Conservation (phyloP, 257 asterid genomes). For the Solanum raphanifolium region DNA sequence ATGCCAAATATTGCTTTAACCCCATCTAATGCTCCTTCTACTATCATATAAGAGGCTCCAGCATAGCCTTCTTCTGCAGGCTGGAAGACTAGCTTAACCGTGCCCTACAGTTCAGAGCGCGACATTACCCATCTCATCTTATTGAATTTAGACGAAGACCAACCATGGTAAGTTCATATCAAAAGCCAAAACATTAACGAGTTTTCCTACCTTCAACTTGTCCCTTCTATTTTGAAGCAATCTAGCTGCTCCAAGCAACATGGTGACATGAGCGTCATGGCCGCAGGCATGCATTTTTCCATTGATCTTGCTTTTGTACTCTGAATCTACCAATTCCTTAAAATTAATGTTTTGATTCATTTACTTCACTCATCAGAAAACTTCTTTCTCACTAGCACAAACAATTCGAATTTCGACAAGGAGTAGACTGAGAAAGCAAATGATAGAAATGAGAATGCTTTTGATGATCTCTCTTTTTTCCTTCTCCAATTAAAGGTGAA, state of each 20-base stretch:
- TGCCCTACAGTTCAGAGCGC: conserved; percentile 34
- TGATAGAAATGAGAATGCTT: neutral
- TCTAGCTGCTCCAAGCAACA: conserved; percentile 94
- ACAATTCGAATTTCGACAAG: neutral
- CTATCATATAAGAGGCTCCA: conserved; percentile 59
- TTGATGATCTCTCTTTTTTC: neutral
- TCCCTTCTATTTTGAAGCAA: conserved; percentile 48
- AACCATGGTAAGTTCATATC: neutral
- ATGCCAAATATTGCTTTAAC: conserved; percentile 56
- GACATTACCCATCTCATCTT: neutral
- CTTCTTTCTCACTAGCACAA: neutral
- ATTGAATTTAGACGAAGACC: neutral
- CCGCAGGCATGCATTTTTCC: conserved; percentile 98
- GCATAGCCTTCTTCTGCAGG: conserved; percentile 88
- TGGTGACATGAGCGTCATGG: conserved; percentile 83
- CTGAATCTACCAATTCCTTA: conserved; percentile 88
- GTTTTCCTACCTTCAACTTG: conserved; percentile 47
- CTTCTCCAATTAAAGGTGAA: neutral
- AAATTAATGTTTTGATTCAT: neutral
- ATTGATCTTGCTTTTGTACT: conserved; percentile 69
- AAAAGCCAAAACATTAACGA: neutral
- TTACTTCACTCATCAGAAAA: neutral
- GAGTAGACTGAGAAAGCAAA: neutral
- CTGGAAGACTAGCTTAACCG: conserved; percentile 80
- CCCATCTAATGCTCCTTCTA: conserved; percentile 65